These are phyloP conservation scores for Westerdykella ornata DNA, from an alignment of 2,329 filamentous ascomycete species.

Conservation along the genomic window DNA sequence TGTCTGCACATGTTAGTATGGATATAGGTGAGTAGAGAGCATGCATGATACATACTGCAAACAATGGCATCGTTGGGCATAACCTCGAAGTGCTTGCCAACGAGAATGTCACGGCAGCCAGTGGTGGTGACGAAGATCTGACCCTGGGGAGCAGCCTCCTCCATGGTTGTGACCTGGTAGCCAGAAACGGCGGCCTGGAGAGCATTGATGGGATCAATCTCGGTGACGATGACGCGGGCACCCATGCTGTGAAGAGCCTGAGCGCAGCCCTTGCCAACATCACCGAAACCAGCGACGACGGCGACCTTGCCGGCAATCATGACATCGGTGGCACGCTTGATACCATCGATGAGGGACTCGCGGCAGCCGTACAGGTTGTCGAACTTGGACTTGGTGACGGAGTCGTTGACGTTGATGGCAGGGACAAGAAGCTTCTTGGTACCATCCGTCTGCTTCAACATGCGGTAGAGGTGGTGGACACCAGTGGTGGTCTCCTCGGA, in stretches of 20 bases:
- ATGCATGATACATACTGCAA: conserved; percentile 64
- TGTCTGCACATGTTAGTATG: conserved; percentile 53
- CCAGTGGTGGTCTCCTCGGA: conserved; percentile 99
- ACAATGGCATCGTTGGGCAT: conserved; percentile 99
- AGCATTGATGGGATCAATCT: conserved; percentile 99
- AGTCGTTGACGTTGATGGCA: conserved; percentile 98
- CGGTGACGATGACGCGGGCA: conserved; percentile 91
- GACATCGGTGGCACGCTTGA: conserved; percentile 99
- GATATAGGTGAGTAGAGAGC: neutral
- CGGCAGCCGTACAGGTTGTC: conserved; percentile 99
- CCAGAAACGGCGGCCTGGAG: conserved; percentile 97
- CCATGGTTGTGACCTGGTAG: conserved; percentile 96
- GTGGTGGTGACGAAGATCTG: conserved; percentile 99
- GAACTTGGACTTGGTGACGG: conserved; percentile 99
- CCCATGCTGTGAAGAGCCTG: conserved; percentile 95
- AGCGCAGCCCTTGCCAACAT: conserved; percentile 98
- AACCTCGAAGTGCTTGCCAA: conserved; percentile 81
- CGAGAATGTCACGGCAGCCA: conserved; percentile 96
- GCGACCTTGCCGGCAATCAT: conserved; percentile 99
- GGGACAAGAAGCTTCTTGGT: conserved; percentile 72
- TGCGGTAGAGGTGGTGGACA: conserved; percentile 98
- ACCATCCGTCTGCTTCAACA: conserved; percentile 72
- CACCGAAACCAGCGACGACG: conserved; percentile 95
- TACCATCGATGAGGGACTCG: conserved; percentile 96
- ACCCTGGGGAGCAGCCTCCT: conserved; percentile 78